Evolutionary conservation across 2,329 filamentous ascomycete genomes (phyloP), one percentile per base, ranked within the genome.

Genomic region (Cercospora zeina): DNA sequence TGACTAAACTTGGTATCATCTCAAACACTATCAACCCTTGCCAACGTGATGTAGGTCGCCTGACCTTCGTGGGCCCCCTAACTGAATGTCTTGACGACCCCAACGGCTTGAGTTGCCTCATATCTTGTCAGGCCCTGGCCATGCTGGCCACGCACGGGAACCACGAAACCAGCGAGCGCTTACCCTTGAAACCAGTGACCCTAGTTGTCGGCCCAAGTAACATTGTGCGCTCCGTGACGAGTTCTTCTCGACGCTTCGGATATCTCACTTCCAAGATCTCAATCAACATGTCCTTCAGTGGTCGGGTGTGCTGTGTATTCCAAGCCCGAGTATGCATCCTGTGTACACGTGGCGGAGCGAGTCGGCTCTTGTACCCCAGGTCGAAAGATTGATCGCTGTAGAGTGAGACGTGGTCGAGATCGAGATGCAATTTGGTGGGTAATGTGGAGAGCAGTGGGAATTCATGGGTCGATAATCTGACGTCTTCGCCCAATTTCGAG

Each of bases 201-300:
- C 39, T 5, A 21, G 13, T 24, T 11, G 2, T n/a, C 4, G 21
- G 10, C 16, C 39, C 19, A 19, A 51, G 47, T 21, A 51, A 11
- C n/a, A 21, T 24, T 13, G 47, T 31, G 11, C 47, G 4, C 47
- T 51, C 27, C 21, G 30, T 30, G n/a, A 13, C 13, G 21, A 27
- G n/a, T 4, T 13, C 53, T 16, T 24, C 16, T 24, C 27, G n/a
- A 34, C 13, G 10, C 30, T 30, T 42, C 14, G 67, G 65, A 54
- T 66, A 68, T 24, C 66, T 57, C 60, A 66, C 64, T 31, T 69
- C 67, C 34, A 70, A 30, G 10, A 70, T 53, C 49, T 72, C 68
- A 21, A 54, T 51, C 58, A 69, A 30, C 33, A 71, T 39, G 14
- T 70, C 67, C 31, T 31, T 50, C 14, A 60, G 64, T 19, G 70